phyloP scores from a whole-genome alignment of 2,329 filamentous ascomycete species.

The Nothophaeocryptopus gaeumannii region DNA sequence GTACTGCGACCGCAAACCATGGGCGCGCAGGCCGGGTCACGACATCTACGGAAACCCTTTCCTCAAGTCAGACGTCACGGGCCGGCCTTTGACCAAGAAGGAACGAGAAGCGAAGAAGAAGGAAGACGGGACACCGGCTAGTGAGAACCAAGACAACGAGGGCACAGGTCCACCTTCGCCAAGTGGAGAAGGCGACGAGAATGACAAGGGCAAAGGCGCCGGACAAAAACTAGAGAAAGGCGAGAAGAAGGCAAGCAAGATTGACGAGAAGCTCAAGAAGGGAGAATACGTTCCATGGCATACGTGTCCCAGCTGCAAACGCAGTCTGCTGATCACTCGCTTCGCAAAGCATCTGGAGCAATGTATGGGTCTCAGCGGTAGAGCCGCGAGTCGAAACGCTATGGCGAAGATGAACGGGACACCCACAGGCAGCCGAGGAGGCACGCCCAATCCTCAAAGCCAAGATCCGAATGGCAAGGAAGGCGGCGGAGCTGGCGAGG shows the following conservation, averaged over 20 bases:
- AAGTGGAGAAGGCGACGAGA: constrained; percentile 26
- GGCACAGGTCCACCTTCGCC: constrained; percentile 35
- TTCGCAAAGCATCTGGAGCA: constrained; percentile 62
- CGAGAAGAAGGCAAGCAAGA: constrained; percentile 42
- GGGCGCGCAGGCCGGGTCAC: constrained; percentile 71
- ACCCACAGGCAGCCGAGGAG: constrained; percentile 32
- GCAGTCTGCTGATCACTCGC: constrained; percentile 59
- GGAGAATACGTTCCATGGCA: constrained; percentile 54
- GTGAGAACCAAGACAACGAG: constrained; percentile 40
- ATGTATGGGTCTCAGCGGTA: constrained; percentile 57
- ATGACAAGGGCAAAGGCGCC: constrained; percentile 20
- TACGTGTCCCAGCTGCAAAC: constrained; percentile 59
- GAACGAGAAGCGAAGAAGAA: constrained; percentile 64
- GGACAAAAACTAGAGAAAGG: constrained; percentile 44
- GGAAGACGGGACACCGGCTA: constrained; percentile 46
- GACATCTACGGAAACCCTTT: constrained; percentile 83
- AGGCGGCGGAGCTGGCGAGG: constrained; percentile 20
- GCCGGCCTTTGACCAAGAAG: constrained; percentile 61
- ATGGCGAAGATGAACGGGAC: constrained; percentile 46
- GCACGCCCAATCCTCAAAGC: constrained; percentile 32
- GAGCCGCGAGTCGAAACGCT: constrained; percentile 50
- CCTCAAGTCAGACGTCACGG: constrained; percentile 63
- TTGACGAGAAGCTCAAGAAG: constrained; percentile 47
- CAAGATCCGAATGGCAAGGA: constrained; percentile 27
- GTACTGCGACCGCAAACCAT: constrained; percentile 78